phyloP scores from a whole-genome alignment of 2,329 filamentous ascomycete genomes.

The Juglanconis juglandina region DNA sequence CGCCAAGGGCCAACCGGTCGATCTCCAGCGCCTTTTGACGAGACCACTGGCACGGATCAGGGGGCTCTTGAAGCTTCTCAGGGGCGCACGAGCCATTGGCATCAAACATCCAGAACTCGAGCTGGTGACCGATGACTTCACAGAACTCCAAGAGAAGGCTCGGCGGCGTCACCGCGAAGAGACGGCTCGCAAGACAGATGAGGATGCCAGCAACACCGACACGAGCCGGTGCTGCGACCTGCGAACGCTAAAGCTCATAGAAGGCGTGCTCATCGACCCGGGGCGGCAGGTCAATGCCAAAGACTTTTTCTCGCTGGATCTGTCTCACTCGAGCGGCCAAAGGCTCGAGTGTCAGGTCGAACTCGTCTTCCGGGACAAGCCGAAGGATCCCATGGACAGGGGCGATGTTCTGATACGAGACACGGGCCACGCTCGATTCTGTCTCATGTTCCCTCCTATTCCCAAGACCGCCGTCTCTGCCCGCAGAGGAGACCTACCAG shows the following conservation, averaged over 20 bases:
- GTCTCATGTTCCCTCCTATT: constrained; percentile 91
- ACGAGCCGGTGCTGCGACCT: constrained; percentile 76
- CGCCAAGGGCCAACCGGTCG: constrained; percentile 80
- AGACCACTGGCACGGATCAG: constrained; percentile 84
- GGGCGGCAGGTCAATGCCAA: constrained; percentile 80
- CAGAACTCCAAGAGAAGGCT: constrained; percentile 71
- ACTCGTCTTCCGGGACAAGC: constrained; percentile 78
- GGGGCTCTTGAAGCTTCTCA: constrained; percentile 79
- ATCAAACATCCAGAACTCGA: constrained; percentile 52
- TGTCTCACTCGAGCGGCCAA: constrained; percentile 87
- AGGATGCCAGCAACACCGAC: constrained; percentile 82
- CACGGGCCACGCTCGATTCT: constrained; percentile 70
- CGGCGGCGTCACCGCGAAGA: constrained; percentile 63
- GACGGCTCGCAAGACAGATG: constrained; percentile 72
- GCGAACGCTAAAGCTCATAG: constrained; percentile 68
- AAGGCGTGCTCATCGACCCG: constrained; percentile 69
- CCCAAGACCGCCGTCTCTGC: constrained; percentile 71
- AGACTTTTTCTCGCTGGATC: constrained; percentile 81
- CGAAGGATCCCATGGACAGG: constrained; percentile 59
- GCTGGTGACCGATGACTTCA: constrained; percentile 60
- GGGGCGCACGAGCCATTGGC: constrained; percentile 59
- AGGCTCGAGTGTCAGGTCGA: constrained; percentile 86
- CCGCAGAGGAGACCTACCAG: constrained; percentile 65
- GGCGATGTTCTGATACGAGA: constrained; percentile 93
- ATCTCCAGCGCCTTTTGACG: constrained; percentile 90